A percentile compares a stretch with the other conserved stretches of the same genome.
phyloP scores from a whole-genome alignment of 345 rosid genomes.

The Sisymbrium altissimum region DNA sequence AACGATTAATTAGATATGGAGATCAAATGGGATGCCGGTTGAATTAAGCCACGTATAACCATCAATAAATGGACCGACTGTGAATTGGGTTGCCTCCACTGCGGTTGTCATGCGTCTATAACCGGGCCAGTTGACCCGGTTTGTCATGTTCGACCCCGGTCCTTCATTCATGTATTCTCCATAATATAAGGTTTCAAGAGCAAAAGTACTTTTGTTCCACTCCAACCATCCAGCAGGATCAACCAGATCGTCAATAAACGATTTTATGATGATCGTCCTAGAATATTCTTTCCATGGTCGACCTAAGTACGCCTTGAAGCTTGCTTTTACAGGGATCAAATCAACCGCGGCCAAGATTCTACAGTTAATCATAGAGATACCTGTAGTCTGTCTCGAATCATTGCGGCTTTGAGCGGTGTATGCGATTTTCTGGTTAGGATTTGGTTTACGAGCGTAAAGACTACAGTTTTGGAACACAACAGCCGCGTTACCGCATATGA shows the following conservation, averaged over 20 bases:
- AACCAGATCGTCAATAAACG: conserved; percentile 57
- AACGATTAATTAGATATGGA: conserved; percentile 22
- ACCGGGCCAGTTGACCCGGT: conserved; percentile 76
- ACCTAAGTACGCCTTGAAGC: conserved; percentile 56
- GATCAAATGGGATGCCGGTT: conserved; percentile 45
- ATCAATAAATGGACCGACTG: conserved; percentile 52
- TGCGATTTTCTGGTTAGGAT: conserved; percentile 44
- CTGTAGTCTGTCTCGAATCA: conserved; percentile 54
- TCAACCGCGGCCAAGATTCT: conserved; percentile 66
- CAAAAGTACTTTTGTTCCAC: conserved; percentile 47
- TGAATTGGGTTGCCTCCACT: conserved; percentile 55
- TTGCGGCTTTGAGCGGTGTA: conserved; percentile 77
- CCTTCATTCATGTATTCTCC: conserved; percentile 79
- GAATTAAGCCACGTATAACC: conserved; percentile 67
- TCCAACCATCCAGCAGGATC: conserved; percentile 79
- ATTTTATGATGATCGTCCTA: conserved; percentile 54
- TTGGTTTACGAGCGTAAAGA: conserved; percentile 71
- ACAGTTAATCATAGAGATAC: conserved; percentile 58
- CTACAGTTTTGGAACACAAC: conserved; percentile 67
- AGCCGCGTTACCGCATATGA: conserved; percentile 72
- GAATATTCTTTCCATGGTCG: conserved; percentile 82
- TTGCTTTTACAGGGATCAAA: conserved; percentile 46
- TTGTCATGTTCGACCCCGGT: conserved; percentile 56
- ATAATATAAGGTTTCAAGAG: conserved; percentile 55
- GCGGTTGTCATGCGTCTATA: conserved; percentile 43